A percentile compares a stretch with the other conserved stretches of the same genome.
These are phyloP conservation scores for Fallopia convolvulus DNA, from an alignment of 148 eudicot species.

Conservation along the genomic window DNA sequence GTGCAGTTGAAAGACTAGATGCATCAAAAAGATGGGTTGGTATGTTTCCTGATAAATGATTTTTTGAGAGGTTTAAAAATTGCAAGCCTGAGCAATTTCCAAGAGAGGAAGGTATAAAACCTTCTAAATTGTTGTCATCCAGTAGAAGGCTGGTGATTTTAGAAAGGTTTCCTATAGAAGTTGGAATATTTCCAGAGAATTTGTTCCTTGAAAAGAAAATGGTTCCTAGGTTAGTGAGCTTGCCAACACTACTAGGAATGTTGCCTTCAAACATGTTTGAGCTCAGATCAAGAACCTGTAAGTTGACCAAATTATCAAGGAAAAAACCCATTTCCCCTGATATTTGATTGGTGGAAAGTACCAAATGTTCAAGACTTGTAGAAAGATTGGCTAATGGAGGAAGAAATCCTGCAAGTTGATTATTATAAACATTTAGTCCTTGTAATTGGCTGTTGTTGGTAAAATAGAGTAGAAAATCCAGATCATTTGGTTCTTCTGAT, in stretches of 20 bases:
- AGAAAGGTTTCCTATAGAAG: conserved; percentile 25
- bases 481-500: conserved; percentile 2
- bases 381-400: conserved; percentile 11
- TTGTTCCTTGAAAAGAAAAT: conserved; percentile 6
- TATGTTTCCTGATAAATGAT: conserved; percentile 23
- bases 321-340: conserved; percentile 11
- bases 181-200: conserved; percentile 22
- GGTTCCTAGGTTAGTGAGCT: background rate
- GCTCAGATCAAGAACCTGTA: background rate
- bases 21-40: conserved; percentile 18
- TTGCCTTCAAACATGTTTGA: conserved; percentile 15
- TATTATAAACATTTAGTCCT: background rate
- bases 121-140: conserved; percentile 17
- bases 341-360: background rate
- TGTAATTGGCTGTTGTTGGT: conserved; percentile 13
- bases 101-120: conserved; percentile 23
- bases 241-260: conserved; percentile 17
- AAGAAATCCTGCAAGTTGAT: conserved; percentile 19
- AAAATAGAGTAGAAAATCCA: conserved; percentile 11
- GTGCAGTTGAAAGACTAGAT: conserved; percentile 5
- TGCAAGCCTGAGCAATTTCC: conserved; percentile 22
- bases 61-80: conserved; percentile 11
- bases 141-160: conserved; percentile 9
- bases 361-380: background rate
- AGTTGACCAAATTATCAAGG: background rate